Percentiles rank a stretch among this genome's conserved stretches.
These are phyloP conservation scores for Coemansia sp. DNA, from an alignment of 192 early-diverging fungal genomes.

Conservation along the genomic window DNA sequence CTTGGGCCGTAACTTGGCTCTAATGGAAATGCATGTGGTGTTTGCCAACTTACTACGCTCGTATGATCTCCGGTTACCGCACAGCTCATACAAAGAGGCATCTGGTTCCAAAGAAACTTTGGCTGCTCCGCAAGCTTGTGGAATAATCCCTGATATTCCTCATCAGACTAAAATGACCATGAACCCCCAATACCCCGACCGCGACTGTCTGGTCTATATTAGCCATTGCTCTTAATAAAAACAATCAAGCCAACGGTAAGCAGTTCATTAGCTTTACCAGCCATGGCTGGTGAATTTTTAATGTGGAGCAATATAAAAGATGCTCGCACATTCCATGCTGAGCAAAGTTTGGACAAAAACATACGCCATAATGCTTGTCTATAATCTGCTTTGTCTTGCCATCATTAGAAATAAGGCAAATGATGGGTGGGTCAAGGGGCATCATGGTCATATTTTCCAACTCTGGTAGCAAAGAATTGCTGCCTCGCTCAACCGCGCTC, in stretches of 20 bases:
- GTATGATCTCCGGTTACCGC: constrained; percentile 23
- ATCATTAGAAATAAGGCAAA: constrained; percentile 8
- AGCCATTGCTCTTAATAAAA: not conserved
- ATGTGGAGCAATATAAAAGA: constrained; percentile 24
- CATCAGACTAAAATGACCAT: constrained; percentile 36
- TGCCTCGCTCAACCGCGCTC: constrained; percentile 6
- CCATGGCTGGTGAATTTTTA: constrained; percentile 30
- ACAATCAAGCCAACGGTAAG: constrained; percentile 9
- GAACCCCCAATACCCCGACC: constrained; percentile 34
- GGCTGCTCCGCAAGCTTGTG: too few relatives aligned
- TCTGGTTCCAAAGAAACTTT: not conserved
- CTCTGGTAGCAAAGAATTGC: not conserved
- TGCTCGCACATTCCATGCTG: constrained; percentile 23
- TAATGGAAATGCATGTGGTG: constrained; percentile 52
- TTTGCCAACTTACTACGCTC: constrained; percentile 41
- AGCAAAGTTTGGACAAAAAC: constrained; percentile 28
- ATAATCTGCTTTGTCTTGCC: constrained; percentile 13
- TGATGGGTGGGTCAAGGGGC: constrained; percentile 1
- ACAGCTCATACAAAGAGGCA: not conserved
- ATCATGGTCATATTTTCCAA: not conserved
- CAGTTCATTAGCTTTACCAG: constrained; percentile 16
- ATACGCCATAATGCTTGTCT: constrained; percentile 25
- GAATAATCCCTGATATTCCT: constrained; percentile 22
- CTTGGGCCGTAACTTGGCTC: constrained; percentile 52
- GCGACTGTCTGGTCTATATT: constrained; percentile 36